These are phyloP conservation scores for Arabidopsis suecica DNA, from an alignment of 345 rosid species.

Conservation along the genomic window DNA sequence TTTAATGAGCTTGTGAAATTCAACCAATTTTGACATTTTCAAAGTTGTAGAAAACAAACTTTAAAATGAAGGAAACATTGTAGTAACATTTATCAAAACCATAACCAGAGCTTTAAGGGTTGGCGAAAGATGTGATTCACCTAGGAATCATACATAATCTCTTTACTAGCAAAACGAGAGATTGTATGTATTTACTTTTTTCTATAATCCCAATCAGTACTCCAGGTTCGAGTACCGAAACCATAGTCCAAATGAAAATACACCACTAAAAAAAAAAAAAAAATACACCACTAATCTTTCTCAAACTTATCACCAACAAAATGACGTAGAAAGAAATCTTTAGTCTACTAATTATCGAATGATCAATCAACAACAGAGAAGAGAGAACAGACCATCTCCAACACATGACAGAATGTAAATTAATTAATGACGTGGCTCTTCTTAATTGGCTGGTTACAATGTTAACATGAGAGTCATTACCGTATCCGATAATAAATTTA, in stretches of 20 bases:
- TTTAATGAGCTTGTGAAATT: too few species aligned
- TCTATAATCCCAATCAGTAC: background rate
- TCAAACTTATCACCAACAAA: background rate
- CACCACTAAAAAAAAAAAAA: background rate
- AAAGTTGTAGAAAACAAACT: background rate
- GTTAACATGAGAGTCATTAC: background rate
- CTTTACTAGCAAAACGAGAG: background rate
- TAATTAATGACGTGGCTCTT: background rate
- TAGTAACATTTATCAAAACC: background rate
- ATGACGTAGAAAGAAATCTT: background rate
- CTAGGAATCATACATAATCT: background rate
- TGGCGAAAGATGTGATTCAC: background rate
- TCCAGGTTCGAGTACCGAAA: background rate
- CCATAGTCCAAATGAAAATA: background rate
- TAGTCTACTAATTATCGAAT: background rate
- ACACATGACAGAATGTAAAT: constrained; percentile 22
- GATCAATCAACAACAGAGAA: constrained; percentile 26
- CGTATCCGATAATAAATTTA: background rate
- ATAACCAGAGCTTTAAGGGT: background rate
- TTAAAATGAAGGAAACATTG: background rate
- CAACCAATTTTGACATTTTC: background rate
- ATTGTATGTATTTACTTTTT: background rate
- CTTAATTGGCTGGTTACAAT: background rate
- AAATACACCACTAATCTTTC: background rate
- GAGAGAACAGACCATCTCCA: constrained; percentile 25